Evolutionary conservation across 345 rosid species (phyloP), one percentile per base, ranked within the genome.

Genomic region (Melaleuca quinquenervia): DNA sequence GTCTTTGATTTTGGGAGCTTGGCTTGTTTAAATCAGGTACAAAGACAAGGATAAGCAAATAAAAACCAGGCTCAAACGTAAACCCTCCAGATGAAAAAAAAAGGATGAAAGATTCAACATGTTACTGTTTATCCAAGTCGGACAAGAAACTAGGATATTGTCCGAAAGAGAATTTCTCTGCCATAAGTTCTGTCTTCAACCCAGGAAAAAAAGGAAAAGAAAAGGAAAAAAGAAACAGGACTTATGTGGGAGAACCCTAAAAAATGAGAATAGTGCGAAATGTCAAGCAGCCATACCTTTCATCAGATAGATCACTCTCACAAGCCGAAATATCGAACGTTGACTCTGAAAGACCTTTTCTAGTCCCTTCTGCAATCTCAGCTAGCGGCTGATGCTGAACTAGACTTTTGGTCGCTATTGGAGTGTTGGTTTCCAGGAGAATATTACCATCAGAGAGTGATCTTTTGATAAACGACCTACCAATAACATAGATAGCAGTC

Each of bases 391-490:
- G 91, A 87, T 84, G 86, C 53, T 74, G 94, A 85, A 91, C 91
- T 41, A 84, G 84, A 83, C 84, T 88, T 84, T 91, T 70, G 83
- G 90, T 86, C 76, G 89, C 80, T 12, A 88, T 48, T 29, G 91
- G 86, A 53, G 95, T 82, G 85, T 91, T 93, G 83, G 87, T 90
- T 88, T 93, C 96, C 86, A 87, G 87, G 32, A 90, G 85, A 84
- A 97, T 92, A 89, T 94, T 96, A 80, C 99, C 98, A 85, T 96
- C 99, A 41, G 99, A 97, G 84, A 94, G 84, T 82, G 99, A 97
- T 91, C 99, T 94, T 91, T 93, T 96, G 60, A 97, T 41, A 85
- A 84, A 86, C 84, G 94, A 87, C 96, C 99, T 97, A 84, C 86
- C 87, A 83, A 82, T 56, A 21, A 62, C 62, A 50, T 52, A 82